Evolutionary conservation across 768 basidiomycete species (phyloP).

Genomic region (Lepiota brunneoincarnata): DNA sequence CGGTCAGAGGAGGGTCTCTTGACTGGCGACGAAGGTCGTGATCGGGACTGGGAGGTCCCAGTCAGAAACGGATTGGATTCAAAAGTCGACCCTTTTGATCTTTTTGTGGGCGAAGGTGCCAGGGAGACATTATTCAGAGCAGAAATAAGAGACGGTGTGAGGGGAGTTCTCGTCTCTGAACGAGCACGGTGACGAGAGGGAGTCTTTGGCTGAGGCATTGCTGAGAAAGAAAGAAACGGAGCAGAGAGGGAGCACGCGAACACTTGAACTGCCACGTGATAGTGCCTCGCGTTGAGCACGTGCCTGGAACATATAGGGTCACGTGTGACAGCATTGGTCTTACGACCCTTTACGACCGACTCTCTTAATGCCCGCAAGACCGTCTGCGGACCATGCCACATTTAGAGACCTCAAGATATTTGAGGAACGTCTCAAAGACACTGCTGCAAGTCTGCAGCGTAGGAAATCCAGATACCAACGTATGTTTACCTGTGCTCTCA

Average conservation of each 20-base stretch:
- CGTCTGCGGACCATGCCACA: conserved; percentile 57
- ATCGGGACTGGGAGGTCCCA: conserved; percentile 5
- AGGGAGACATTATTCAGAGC: conserved; percentile 41
- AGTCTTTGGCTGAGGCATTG: conserved; percentile 36
- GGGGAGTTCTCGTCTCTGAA: conserved; percentile 48
- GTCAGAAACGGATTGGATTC: conserved; percentile 3
- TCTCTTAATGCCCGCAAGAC: neutral
- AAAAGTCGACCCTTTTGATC: conserved; percentile 5
- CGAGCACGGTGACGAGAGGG: conserved; percentile 45
- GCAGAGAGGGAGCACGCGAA: neutral
- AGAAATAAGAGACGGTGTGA: conserved; percentile 44
- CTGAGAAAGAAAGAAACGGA: neutral
- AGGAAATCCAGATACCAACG: conserved; percentile 83
- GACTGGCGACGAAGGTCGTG: conserved; percentile 25
- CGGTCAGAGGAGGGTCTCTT: conserved; percentile 8
- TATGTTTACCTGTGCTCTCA: conserved; percentile 38
- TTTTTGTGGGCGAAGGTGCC: conserved; percentile 29
- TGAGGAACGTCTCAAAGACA: conserved; percentile 95
- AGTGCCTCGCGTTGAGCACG: neutral
- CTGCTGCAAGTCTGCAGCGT: conserved; percentile 74
- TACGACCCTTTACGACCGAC: no score
- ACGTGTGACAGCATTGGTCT: no score
- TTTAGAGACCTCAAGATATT: conserved; percentile 89
- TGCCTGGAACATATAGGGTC: no score
- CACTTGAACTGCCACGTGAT: conserved; percentile 3